These are phyloP conservation scores for Shiraia sp. DNA, from an alignment of 2,329 filamentous ascomycete species.

Conservation along the genomic window DNA sequence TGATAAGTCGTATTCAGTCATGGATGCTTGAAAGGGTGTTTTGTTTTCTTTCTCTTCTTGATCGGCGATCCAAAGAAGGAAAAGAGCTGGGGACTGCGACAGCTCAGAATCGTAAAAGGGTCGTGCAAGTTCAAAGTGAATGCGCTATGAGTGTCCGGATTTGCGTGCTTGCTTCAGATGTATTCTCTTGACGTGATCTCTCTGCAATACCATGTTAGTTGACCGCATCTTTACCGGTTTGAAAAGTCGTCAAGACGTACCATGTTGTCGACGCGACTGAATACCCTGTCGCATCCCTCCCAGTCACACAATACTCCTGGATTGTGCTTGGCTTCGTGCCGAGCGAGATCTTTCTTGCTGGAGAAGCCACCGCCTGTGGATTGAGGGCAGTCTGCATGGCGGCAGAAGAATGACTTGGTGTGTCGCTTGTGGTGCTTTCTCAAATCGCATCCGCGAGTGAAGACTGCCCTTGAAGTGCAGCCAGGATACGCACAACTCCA, in stretches of 20 bases:
- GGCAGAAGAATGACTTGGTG: conserved; percentile 64
- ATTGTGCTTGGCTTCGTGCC: conserved; percentile 67
- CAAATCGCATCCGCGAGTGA: conserved; percentile 63
- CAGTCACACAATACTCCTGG: conserved; percentile 63
- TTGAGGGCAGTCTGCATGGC: conserved; percentile 62
- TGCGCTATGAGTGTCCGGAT: conserved; percentile 19
- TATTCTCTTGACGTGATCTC: conserved; percentile 48
- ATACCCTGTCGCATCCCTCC: conserved; percentile 61
- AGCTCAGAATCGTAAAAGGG: not conserved
- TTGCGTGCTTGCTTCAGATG: conserved; percentile 42
- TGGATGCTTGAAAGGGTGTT: no score
- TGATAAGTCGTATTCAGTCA: conserved; percentile 6
- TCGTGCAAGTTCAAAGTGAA: not conserved
- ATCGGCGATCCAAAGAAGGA: not conserved
- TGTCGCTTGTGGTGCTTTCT: conserved; percentile 67
- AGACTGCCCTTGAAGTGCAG: conserved; percentile 62
- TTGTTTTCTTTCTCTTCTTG: not conserved
- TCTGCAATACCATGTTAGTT: conserved; percentile 30
- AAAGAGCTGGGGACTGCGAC: conserved; percentile 1
- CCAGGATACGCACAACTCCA: conserved; percentile 64
- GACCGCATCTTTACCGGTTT: not conserved
- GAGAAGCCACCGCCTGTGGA: conserved; percentile 62
- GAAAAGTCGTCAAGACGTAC: conserved; percentile 36
- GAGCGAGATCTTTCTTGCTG: conserved; percentile 64
- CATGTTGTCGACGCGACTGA: conserved; percentile 67